Percentiles rank a stretch among this genome's conserved stretches.
These are phyloP conservation scores for Chytriomyces confervae DNA, from an alignment of 192 early-diverging fungal genomes.

Conservation along the genomic window DNA sequence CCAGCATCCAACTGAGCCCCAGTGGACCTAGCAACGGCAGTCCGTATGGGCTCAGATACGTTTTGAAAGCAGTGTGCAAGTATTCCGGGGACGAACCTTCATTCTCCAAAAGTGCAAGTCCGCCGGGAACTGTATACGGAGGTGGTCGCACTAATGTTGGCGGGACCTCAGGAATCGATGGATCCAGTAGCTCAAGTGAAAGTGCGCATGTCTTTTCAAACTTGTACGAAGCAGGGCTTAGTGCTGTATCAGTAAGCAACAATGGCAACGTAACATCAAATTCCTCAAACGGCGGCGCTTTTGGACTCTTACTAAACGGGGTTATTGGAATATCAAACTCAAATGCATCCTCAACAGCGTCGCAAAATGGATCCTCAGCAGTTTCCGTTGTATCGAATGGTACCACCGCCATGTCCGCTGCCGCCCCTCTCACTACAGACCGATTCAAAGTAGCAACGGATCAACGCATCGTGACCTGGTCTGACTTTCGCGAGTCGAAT, in stretches of 20 bases:
- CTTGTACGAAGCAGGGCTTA: too few species aligned
- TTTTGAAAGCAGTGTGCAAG: neutral
- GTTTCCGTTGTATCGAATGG: too few species aligned
- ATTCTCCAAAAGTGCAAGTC: neutral
- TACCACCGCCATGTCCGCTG: too few species aligned
- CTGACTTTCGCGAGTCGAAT: constrained; percentile 20
- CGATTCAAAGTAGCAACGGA: neutral
- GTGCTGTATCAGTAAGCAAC: too few species aligned
- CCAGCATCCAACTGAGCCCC: constrained; percentile 10
- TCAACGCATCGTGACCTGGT: constrained; percentile 15
- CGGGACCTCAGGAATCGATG: neutral
- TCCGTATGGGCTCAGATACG: constrained; percentile 20
- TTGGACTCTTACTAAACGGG: too few species aligned
- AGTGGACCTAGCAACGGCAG: neutral
- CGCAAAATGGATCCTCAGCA: too few species aligned
- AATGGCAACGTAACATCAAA: too few species aligned
- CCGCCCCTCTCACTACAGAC: neutral
- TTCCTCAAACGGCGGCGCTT: too few species aligned
- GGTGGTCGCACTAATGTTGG: neutral
- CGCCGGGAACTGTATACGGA: neutral
- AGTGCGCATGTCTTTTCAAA: neutral
- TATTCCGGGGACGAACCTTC: neutral
- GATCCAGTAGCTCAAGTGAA: neutral
- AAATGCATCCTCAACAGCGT: too few species aligned
- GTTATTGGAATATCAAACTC: too few species aligned